Evolutionary conservation across 345 rosid genomes (phyloP), one percentile per base, ranked within the genome.

Genomic region (Geranium rotundifolium): DNA sequence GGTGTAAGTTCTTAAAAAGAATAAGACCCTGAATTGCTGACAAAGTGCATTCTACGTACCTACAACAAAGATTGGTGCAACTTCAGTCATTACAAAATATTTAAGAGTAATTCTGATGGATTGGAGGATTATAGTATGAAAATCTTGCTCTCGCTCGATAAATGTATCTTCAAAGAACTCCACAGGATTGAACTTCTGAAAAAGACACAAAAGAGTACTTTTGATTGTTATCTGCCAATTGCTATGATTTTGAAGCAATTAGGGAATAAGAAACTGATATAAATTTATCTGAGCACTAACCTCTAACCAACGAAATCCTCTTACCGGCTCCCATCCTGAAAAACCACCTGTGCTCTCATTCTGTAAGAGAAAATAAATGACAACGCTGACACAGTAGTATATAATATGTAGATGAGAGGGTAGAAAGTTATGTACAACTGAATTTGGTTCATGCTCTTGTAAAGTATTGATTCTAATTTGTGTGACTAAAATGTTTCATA

Each of bases 151-250:
- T 1, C 68, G 57, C 65, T 84, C 87, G 17, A 69, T 66, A 55
- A 82, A 77, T 15, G 72, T 60, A 60, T 82, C 82, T 66, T 73
- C 87, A 8, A 84, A 60, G 62, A 84, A 78, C 50, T 86, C 92
- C 27, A 75, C 75, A 8, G 89, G 87, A 67, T 86, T 86, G 20
- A 82, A 80, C 76, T 66, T 63, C 92, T 86, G 75, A 20, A 30
- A 31, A 20, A 4, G 5, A 46, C 54, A 16, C 5, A 12, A 18
- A 52, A n/a, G 41, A 34, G 10, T 34, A 34, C 41, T 34, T 34
- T 34, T 34, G 6, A 8, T 34, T 34, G 10, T 34, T 34, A 34
- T 34, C 10, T 4, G 41, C 41, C 41, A 34, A 34, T 5, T 34
- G 41, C 41, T 8, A 34, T 34, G 10, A 34, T 34, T 34, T 34